Evolutionary conservation across 352 stramenopile genomes (phyloP).

Genomic region (Pythium rishiriense): DNA sequence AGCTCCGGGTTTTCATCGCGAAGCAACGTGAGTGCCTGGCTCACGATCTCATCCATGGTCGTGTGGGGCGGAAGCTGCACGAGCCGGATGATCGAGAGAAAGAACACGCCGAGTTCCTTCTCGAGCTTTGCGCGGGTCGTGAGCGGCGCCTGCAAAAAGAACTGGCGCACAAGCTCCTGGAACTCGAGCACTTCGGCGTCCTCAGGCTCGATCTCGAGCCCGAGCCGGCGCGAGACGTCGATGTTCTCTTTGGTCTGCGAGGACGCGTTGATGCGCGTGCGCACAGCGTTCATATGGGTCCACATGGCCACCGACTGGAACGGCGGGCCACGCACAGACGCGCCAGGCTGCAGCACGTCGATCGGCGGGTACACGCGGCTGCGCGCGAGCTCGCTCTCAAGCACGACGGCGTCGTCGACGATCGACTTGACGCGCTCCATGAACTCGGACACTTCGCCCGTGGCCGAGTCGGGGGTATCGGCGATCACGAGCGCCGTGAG

Average conservation of each 20-base stretch:
- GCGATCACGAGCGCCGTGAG: conserved; percentile 72
- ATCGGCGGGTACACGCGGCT: conserved; percentile 72
- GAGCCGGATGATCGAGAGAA: conserved; percentile 53
- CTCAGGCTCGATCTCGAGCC: conserved; percentile 77
- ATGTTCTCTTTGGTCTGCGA: conserved; percentile 62
- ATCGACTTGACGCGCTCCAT: conserved; percentile 66
- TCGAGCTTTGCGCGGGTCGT: conserved; percentile 30
- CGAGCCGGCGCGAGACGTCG: conserved; percentile 54
- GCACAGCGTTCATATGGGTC: conserved; percentile 60
- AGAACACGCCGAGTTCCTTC: conserved; percentile 58
- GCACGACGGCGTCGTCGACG: conserved; percentile 65
- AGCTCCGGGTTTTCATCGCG: conserved; percentile 48
- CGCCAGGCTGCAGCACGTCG: conserved; percentile 58
- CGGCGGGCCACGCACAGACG: conserved; percentile 65
- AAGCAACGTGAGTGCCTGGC: conserved; percentile 34
- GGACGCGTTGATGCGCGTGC: conserved; percentile 61
- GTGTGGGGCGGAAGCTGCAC: conserved; percentile 42
- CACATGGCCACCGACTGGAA: conserved; percentile 80
- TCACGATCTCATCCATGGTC: conserved; percentile 53
- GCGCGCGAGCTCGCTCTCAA: conserved; percentile 48
- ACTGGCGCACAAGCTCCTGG: conserved; percentile 68
- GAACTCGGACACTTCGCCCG: conserved; percentile 53
- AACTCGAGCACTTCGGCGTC: conserved; percentile 71
- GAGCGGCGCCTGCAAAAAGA: conserved; percentile 61
- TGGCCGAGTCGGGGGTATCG: conserved; percentile 51